Conservation (phyloP, 192 early-diverging fungal genomes). For the Dissophora ornata region DNA sequence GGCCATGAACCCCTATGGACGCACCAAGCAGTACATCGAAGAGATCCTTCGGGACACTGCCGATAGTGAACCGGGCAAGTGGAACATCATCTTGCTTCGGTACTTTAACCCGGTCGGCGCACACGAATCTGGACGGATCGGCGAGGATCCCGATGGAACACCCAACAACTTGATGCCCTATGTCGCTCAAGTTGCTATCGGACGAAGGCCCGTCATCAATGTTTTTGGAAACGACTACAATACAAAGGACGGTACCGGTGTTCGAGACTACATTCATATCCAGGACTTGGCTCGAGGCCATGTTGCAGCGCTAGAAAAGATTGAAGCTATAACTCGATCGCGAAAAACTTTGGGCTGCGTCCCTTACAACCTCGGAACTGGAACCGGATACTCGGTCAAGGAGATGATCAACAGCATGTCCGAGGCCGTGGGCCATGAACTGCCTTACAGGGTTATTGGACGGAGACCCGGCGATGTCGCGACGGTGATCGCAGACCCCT, state of each 20-base stretch:
- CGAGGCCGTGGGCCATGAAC: slow-evolving; percentile 80
- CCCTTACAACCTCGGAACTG: slow-evolving; percentile 91
- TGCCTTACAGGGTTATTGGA: slow-evolving; percentile 72
- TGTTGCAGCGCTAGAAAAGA: slow-evolving; percentile 81
- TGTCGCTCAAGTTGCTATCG: slow-evolving; percentile 88
- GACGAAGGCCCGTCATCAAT: slow-evolving; percentile 80
- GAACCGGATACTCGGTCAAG: slow-evolving; percentile 88
- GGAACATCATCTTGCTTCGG: slow-evolving; percentile 76
- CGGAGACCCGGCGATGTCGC: slow-evolving; percentile 87
- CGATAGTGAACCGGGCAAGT: slow-evolving; percentile 60
- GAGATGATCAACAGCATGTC: slow-evolving; percentile 90
- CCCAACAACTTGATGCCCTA: slow-evolving; percentile 96
- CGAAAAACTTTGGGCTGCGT: slow-evolving; percentile 64
- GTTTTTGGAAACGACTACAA: slow-evolving; percentile 95
- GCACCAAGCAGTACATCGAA: slow-evolving; percentile 92
- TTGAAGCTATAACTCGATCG: slow-evolving; percentile 50
- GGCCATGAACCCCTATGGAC: slow-evolving; percentile 90
- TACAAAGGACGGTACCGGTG: slow-evolving; percentile 87
- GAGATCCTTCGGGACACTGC: slow-evolving; percentile 81
- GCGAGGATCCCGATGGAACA: slow-evolving; percentile 87
- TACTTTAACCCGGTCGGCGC: slow-evolving; percentile 98
- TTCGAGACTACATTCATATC: slow-evolving; percentile 95
- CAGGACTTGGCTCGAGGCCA: slow-evolving; percentile 91
- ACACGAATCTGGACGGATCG: slow-evolving; percentile 87
- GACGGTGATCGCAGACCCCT: slow-evolving; percentile 83